Evolutionary conservation across 768 basidiomycete genomes (phyloP), one percentile per base, ranked within the genome.

Genomic region (Boletus vinaceobasis): DNA sequence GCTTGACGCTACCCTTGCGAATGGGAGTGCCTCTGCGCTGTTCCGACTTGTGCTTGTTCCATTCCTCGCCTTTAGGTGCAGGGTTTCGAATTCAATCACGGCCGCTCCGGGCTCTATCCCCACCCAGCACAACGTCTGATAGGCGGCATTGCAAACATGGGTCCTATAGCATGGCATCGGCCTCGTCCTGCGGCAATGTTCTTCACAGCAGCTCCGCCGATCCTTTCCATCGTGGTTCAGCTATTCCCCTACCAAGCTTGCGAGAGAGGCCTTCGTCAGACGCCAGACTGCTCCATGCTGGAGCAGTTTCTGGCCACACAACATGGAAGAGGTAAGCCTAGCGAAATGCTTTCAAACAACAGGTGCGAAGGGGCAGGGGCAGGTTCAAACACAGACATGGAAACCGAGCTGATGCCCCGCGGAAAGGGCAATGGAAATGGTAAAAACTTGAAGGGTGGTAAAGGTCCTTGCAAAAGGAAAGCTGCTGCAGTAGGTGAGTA

Each of bases 121-220:
- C 82, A 10, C 70, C 76, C 31, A 69, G 66, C 2, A 70, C 72
- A 10, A 54, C 69, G 33, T 73, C 72, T 17, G 74, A 72, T 26
- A 68, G 53, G 14, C 70, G 65, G 43, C 81, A 85, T 45, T 63
- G 64, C 9, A 75, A 74, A 46, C 80, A 79, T 14, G 84, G 86
- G 35, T 88, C 88, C 13, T 80, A 85, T 68, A 90, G 87, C 62
- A 85, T 92, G 47, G 86, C 87, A 0, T 90, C 89, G 0, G 80
- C 91, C 5, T 91, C 90, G 0, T 90, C 89, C 0, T 90, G 88
- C 56, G 89, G 90, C 4, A 75, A 76, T 3, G 81, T 88, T 35
- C 73, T 87, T 55, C 79, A 87, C 52, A 67, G 76, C 17, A 90
- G 90, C 17, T 67, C 77, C 1, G 65, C 60, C 3, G 90, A 93